phyloP scores from a whole-genome alignment of 768 basidiomycete species.

The Mycena leptocephala region DNA sequence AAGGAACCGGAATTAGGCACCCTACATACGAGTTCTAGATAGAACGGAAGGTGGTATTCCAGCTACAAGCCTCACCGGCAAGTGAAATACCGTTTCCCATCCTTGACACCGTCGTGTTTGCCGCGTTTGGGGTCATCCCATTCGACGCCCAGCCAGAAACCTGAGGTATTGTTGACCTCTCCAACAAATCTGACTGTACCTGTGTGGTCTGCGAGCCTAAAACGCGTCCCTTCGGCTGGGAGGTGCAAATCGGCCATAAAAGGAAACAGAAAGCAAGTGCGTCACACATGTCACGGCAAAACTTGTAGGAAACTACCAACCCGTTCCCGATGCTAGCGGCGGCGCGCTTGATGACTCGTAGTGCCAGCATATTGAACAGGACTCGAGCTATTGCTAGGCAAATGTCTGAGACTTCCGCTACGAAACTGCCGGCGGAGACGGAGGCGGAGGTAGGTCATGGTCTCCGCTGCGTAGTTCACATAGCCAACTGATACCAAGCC shows the following conservation, averaged over 20 bases:
- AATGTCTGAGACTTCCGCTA: conserved; percentile 58
- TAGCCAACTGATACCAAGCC: conserved; percentile 49
- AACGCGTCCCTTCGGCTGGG: conserved; percentile 67
- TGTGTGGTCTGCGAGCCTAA: conserved; percentile 66
- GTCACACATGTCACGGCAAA: conserved; percentile 14
- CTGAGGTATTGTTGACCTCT: conserved; percentile 71
- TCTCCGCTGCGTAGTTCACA: conserved; percentile 26
- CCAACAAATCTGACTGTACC: conserved; percentile 86
- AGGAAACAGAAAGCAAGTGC: conserved; percentile 10
- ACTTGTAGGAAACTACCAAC: conserved; percentile 34
- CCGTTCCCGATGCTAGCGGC: conserved; percentile 49
- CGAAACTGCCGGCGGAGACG: conserved; percentile 43
- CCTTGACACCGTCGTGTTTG: conserved; percentile 89
- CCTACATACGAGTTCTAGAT: conserved; percentile 53
- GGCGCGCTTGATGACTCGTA: conserved; percentile 58
- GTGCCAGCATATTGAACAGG: conserved; percentile 57
- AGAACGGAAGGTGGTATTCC: neutral
- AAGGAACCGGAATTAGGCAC: conserved; percentile 82
- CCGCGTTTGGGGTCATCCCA: conserved; percentile 93
- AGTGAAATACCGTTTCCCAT: conserved; percentile 84
- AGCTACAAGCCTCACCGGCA: conserved; percentile 71
- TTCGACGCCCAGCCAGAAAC: conserved; percentile 95
- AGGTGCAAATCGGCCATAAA: conserved; percentile 44
- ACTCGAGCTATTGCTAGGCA: conserved; percentile 64
- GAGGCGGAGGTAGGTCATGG: conserved; percentile 54